Evolutionary conservation across 2,329 filamentous ascomycete species (phyloP).

Genomic region (Colletotrichum sansevieriae): DNA sequence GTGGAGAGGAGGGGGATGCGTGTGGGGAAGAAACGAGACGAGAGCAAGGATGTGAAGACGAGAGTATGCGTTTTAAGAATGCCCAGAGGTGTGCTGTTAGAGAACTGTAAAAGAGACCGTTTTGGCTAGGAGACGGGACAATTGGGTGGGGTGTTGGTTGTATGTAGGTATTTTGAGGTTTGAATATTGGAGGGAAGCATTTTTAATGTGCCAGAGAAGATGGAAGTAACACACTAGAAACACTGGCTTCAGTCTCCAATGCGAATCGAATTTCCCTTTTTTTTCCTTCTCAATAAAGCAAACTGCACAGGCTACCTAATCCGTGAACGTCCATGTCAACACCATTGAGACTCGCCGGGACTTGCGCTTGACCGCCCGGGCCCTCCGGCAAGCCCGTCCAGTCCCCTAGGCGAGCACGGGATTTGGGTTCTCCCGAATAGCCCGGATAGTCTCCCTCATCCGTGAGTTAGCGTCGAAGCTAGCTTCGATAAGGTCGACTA

Average conservation of each 20-base stretch:
- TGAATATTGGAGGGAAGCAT: not conserved
- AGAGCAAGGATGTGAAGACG: not conserved
- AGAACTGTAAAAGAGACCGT: not conserved
- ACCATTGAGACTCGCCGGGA: slow-evolving; percentile 14
- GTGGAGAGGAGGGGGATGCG: slow-evolving; percentile 30
- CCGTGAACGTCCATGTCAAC: slow-evolving; percentile 20
- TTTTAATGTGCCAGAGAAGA: not conserved
- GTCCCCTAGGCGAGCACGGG: slow-evolving; percentile 49
- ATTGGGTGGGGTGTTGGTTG: not conserved
- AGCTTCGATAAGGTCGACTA: slow-evolving; percentile 71
- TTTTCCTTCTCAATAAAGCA: not conserved
- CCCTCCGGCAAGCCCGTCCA: slow-evolving; percentile 33
- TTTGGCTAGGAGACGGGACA: slow-evolving; percentile 1
- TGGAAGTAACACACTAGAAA: not conserved
- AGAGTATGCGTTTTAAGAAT: not conserved
- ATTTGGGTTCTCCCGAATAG: slow-evolving; percentile 66
- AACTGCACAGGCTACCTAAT: slow-evolving; percentile 6
- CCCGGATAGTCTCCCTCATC: slow-evolving; percentile 68
- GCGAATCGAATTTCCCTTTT: not conserved
- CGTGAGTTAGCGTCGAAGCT: slow-evolving; percentile 75
- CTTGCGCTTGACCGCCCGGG: slow-evolving; percentile 28
- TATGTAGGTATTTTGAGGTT: not conserved
- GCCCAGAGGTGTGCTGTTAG: not conserved
- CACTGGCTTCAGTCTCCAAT: not conserved
- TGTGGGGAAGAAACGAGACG: slow-evolving; percentile 28